These are phyloP conservation scores for Tulasnella sp. DNA, from an alignment of 768 basidiomycete genomes.

Conservation along the genomic window DNA sequence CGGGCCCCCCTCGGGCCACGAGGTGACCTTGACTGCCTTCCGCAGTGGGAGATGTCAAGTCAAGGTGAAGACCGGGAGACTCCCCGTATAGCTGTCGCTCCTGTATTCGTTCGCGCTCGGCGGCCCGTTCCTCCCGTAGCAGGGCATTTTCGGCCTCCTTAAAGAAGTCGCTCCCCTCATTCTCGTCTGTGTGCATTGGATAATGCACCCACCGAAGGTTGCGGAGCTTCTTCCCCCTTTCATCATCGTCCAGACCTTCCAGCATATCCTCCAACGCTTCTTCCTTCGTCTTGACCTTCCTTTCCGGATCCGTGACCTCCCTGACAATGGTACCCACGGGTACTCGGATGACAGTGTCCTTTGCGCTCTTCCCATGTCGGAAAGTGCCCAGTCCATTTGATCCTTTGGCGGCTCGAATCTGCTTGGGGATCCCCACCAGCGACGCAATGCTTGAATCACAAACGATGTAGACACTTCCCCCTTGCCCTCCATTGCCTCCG, in stretches of 20 bases:
- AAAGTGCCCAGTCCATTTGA: slow-evolving; percentile 79
- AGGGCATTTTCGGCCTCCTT: slow-evolving; percentile 67
- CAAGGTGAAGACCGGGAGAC: slow-evolving; percentile 39
- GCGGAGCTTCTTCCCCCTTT: slow-evolving; percentile 62
- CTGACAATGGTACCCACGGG: slow-evolving; percentile 89
- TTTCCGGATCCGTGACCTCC: slow-evolving; percentile 70
- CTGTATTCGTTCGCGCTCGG: slow-evolving; percentile 57
- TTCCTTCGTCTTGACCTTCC: slow-evolving; percentile 64
- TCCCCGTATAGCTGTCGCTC: slow-evolving; percentile 48
- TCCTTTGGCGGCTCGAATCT: slow-evolving; percentile 69
- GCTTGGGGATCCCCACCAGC: slow-evolving; percentile 70
- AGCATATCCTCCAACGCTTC: slow-evolving; percentile 65
- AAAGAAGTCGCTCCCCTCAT: slow-evolving; percentile 66
- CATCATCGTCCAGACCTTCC: slow-evolving; percentile 52
- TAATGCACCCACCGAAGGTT: slow-evolving; percentile 80
- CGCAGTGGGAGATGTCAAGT: slow-evolving; percentile 35
- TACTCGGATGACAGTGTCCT: slow-evolving; percentile 75
- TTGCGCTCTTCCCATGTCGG: slow-evolving; percentile 77
- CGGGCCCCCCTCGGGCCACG: slow-evolving; percentile 73
- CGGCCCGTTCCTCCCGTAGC: slow-evolving; percentile 60
- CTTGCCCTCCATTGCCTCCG: slow-evolving; percentile 89
- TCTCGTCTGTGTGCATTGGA: slow-evolving; percentile 65
- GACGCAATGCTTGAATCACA: slow-evolving; percentile 79
- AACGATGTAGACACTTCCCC: slow-evolving; percentile 83
- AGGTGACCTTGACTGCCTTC: slow-evolving; percentile 55